Conservation (phyloP, 192 early-diverging fungal species). For the Coemansia brasiliensis region DNA sequence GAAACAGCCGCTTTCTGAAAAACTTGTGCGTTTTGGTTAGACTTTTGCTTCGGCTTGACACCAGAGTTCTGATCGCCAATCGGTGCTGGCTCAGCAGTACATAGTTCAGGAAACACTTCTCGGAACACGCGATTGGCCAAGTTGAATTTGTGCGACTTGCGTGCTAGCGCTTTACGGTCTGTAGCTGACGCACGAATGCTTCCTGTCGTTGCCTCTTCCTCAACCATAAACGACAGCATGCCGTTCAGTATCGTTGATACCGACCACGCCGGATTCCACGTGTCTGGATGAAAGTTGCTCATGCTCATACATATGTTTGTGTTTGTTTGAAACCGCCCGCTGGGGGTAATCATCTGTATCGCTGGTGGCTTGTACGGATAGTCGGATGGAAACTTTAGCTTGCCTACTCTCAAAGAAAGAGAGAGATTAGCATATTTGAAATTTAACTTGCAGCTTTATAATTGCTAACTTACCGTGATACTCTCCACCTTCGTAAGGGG, state of each 20-base stretch:
- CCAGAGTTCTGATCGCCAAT: constrained; percentile 14
- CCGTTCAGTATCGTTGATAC: constrained; percentile 96
- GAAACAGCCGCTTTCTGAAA: no score
- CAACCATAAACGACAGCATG: constrained; percentile 94
- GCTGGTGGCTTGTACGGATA: constrained; percentile 94
- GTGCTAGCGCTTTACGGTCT: constrained; percentile 79
- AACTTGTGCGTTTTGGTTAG: no score
- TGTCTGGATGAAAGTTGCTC: constrained; percentile 91
- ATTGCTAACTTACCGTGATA: constrained; percentile 81
- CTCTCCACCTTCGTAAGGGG: constrained; percentile 89
- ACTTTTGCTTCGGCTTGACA: background rate
- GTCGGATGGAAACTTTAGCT: constrained; percentile 86
- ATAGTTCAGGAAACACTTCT: constrained; percentile 86
- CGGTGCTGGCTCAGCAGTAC: constrained; percentile 49
- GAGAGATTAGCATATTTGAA: background rate
- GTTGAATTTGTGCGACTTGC: constrained; percentile 80
- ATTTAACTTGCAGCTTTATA: background rate
- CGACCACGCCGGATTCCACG: constrained; percentile 98
- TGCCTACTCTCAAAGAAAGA: constrained; percentile 43
- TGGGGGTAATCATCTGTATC: constrained; percentile 80
- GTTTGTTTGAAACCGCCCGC: constrained; percentile 89
- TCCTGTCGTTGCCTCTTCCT: constrained; percentile 93
- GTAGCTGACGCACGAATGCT: constrained; percentile 77
- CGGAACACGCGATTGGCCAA: constrained; percentile 70
- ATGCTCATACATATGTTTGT: constrained; percentile 93